Percentiles rank a stretch among this genome's conserved stretches.
phyloP scores from a whole-genome alignment of 1,284 basidiomycete genomes.

The Cutaneotrichosporon mucoides region DNA sequence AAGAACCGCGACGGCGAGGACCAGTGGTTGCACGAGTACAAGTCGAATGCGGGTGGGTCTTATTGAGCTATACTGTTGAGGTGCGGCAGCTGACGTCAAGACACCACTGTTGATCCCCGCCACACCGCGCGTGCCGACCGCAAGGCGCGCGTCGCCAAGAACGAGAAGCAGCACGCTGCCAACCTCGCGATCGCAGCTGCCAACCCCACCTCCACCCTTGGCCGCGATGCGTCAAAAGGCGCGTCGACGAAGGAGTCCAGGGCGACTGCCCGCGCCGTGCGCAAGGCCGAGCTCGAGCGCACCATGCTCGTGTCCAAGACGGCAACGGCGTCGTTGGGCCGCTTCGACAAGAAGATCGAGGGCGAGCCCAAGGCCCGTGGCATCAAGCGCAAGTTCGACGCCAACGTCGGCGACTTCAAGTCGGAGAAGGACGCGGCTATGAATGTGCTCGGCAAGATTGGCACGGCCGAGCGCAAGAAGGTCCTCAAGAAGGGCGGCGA shows the following conservation, averaged over 20 bases:
- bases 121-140: conserved; percentile 70
- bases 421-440: conserved; percentile 71
- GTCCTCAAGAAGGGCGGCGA: conserved; percentile 54
- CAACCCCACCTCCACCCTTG: conserved; percentile 16
- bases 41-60: conserved; percentile 72
- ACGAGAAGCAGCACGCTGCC: conserved; percentile 65
- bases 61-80: too few species aligned
- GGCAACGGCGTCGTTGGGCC: conserved; percentile 88
- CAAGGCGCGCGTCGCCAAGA: conserved; percentile 60
- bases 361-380: conserved; percentile 86
- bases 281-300: conserved; percentile 71
- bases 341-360: conserved; percentile 80
- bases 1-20: conserved; percentile 85
- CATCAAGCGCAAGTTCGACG: conserved; percentile 81
- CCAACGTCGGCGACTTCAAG: conserved; percentile 44
- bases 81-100: conserved; percentile 38
- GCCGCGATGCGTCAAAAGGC: conserved; percentile 10
- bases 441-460: conserved; percentile 69
- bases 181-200: conserved; percentile 66
- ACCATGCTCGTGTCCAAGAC: conserved; percentile 72
- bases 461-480: conserved; percentile 56
- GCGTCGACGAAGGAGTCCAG: conserved; percentile 24
- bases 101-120: conserved; percentile 72
- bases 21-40: conserved; percentile 91
- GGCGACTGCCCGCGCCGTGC: conserved; percentile 51